Percentiles rank a stretch among this genome's conserved stretches.
Conservation (phyloP, 768 basidiomycete genomes). For the Leccinum arenicola region DNA sequence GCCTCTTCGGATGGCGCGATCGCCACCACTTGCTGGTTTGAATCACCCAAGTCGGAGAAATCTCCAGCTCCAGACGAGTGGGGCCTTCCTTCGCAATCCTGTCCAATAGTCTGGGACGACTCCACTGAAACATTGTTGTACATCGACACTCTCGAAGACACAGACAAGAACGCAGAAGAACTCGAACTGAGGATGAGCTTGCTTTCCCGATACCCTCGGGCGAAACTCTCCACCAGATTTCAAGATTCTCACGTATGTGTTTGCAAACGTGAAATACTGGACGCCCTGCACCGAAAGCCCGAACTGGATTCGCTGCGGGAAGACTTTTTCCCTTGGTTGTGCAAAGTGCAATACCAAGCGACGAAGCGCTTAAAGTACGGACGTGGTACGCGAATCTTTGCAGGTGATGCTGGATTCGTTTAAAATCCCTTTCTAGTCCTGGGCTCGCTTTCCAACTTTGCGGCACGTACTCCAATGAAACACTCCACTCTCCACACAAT, state of each 20-base stretch:
- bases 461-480: slow-evolving; percentile 43
- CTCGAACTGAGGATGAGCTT: slow-evolving; percentile 74
- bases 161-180: slow-evolving; percentile 68
- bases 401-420: not conserved
- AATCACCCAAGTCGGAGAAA: slow-evolving; percentile 50
- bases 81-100: slow-evolving; percentile 44
- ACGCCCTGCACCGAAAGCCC: slow-evolving; percentile 63
- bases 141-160: slow-evolving; percentile 66
- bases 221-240: slow-evolving; percentile 61
- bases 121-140: slow-evolving; percentile 63
- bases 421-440: slow-evolving; percentile 36
- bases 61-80: slow-evolving; percentile 61
- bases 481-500: slow-evolving; percentile 54
- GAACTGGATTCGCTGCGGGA: slow-evolving; percentile 82
- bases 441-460: slow-evolving; percentile 40
- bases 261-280: slow-evolving; percentile 71
- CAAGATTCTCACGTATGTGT: slow-evolving; percentile 93
- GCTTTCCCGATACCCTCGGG: slow-evolving; percentile 73
- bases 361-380: slow-evolving; percentile 59
- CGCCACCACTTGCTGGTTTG: slow-evolving; percentile 67
- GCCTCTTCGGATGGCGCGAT: slow-evolving; percentile 60
- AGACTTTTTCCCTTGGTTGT: slow-evolving; percentile 91
- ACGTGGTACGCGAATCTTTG: slow-evolving; percentile 37
- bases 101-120: slow-evolving; percentile 69
- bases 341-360: slow-evolving; percentile 77